Base-by-base conservation (phyloP, 257 asterid species). In the Solanum bukasovii region DNA sequence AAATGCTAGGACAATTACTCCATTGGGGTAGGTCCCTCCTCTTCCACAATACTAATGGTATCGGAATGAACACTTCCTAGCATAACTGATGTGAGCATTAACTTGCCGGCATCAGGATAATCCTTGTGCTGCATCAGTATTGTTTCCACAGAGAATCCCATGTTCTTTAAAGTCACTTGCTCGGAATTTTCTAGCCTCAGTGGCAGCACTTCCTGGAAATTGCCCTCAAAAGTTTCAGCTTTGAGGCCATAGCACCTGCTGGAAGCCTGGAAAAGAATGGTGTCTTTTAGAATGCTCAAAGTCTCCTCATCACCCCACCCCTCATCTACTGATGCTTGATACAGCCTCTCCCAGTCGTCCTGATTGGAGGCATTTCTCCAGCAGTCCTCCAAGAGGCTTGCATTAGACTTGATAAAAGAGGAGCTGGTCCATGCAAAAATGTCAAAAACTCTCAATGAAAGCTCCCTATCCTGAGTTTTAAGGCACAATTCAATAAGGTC, bases 311-410 rank as follows among this genome's bases (percentile, higher is more conserved):
- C 98, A 79, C 95, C 92, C 98, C 98, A 95, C 70, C 98, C 98
- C 87, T 96, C 98, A 1, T 83, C 91, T 52, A 88, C 34, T 59
- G 96, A 97, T 90, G 75, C 91, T 89, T 91, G 92, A 88, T 94
- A 90, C 44, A 97, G 93, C 49, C 59, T 87, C 49, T 88, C 94
- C 99, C 98, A 97, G 87, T 96, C 96, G 65, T 97, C 99, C 89
- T 96, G 98, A 89, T 92, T 92, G 61, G 96, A 95, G 25, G 98
- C 98, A 84, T 96, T 96, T 85, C 96, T 96, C 99, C 98, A 97
- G 94, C 99, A 97, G 31, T 96, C 96, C 92, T 96, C 98, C 91
- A 97, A 87, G 83, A 96, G 94, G 93, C 91, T 92, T 46, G 92
- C 79, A 90, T 97, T 96, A 78, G 90, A 91, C 91, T 92, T 93